Conservation (phyloP, 2,329 filamentous ascomycete genomes). For the Metarhizium anisopliae region DNA sequence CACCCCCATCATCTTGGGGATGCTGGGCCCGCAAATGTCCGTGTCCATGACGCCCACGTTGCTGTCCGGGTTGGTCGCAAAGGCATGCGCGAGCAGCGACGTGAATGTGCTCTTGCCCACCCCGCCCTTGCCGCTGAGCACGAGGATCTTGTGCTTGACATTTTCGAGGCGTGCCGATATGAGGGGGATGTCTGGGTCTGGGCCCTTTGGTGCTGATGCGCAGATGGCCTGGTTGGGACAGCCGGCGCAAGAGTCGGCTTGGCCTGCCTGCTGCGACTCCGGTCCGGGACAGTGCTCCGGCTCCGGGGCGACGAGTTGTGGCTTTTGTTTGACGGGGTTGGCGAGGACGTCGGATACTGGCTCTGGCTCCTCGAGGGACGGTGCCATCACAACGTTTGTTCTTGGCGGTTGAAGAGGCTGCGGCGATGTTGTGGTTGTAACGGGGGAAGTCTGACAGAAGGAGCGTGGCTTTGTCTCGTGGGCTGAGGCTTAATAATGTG, state of each 20-base stretch:
- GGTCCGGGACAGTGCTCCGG: slow-evolving; percentile 95
- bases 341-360: slow-evolving; percentile 60
- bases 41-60: slow-evolving; percentile 96
- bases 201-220: slow-evolving; percentile 86
- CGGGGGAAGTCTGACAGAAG: too few species aligned
- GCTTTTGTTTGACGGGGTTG: slow-evolving; percentile 68
- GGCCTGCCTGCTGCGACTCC: slow-evolving; percentile 62
- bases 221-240: slow-evolving; percentile 96
- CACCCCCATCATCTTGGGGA: slow-evolving; percentile 98
- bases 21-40: slow-evolving; percentile 91
- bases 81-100: slow-evolving; percentile 77
- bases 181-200: slow-evolving; percentile 84
- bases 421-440: not conserved
- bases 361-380: slow-evolving; percentile 66
- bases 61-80: slow-evolving; percentile 68
- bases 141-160: slow-evolving; percentile 85
- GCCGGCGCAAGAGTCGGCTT: slow-evolving; percentile 77
- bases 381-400: slow-evolving; percentile 53
- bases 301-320: slow-evolving; percentile 84
- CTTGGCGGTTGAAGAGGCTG: not conserved
- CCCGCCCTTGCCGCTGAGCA: slow-evolving; percentile 90
- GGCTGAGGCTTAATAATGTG: slow-evolving; percentile 13
- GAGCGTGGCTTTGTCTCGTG: not conserved
- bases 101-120: slow-evolving; percentile 96
- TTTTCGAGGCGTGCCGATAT: slow-evolving; percentile 75